phyloP scores from a whole-genome alignment of 108 stramenopile species.

The Pseudonitzschia pungens region DNA sequence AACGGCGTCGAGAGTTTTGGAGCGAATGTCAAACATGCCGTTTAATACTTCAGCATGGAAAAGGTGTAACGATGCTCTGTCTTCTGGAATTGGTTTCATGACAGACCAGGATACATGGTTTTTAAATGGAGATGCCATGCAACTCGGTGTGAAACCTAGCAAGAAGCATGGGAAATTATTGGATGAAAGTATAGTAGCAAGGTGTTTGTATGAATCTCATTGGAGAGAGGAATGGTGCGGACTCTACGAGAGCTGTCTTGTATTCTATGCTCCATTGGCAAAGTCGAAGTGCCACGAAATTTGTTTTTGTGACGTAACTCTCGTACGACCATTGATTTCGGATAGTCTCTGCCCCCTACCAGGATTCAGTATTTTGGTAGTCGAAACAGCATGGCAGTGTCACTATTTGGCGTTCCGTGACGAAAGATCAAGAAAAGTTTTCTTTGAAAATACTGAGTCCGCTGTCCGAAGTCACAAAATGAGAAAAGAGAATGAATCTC shows the following conservation, averaged over 20 bases:
- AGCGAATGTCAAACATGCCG: constrained; percentile 52
- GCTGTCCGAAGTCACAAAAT: constrained; percentile 36
- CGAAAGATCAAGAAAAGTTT: constrained; percentile 46
- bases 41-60: constrained; percentile 31
- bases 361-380: constrained; percentile 64
- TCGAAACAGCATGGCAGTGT: constrained; percentile 84
- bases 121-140: constrained; percentile 67
- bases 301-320: constrained; percentile 57
- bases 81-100: constrained; percentile 41
- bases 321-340: constrained; percentile 51
- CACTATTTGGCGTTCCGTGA: constrained; percentile 75
- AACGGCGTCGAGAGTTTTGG: constrained; percentile 65
- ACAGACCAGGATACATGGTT: constrained; percentile 74
- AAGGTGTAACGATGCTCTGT: constrained; percentile 43
- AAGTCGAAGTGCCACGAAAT: constrained; percentile 78
- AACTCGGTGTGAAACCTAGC: constrained; percentile 59
- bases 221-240: constrained; percentile 93
- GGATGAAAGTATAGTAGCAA: constrained; percentile 66
- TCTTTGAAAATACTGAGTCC: constrained; percentile 45
- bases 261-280: constrained; percentile 82
- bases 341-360: constrained; percentile 55
- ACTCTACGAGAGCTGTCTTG: constrained; percentile 63
- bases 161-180: constrained; percentile 37
- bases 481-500: constrained; percentile 20
- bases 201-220: constrained; percentile 89